Evolutionary conservation across 2,329 filamentous ascomycete genomes (phyloP), one percentile per base, ranked within the genome.

Genomic region (Pseudogymnoascus sp.): DNA sequence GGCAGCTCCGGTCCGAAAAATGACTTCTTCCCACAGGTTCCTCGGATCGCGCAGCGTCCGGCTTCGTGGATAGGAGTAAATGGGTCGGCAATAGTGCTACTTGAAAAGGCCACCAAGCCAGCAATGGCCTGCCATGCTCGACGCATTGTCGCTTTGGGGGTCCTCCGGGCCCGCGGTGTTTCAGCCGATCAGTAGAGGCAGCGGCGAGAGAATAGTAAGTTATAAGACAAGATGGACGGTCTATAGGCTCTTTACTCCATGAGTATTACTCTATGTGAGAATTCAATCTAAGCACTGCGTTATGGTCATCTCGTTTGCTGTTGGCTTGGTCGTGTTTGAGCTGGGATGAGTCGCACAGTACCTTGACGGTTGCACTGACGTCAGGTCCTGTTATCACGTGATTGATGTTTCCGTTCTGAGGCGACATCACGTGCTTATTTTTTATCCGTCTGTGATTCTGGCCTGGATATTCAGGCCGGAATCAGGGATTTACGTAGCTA

Each of bases 1-100:
- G 95, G 95, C 65, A 97, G 81, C 69, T 96, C 86, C 64, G 91
- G 89, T 63, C 92, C 91, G 71, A 97, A 97, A 74, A 95, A 89
- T 67, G 88, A 88, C 76, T 93, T 88, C 76, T 92, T 93, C 59
- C 95, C 95, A 74, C 95, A 99, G 67, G 96, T 89, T 7, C 92
- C 92, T 60, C 93, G 86, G 67, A 97, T 91, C 0, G 93, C 91
- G 76, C 93, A 97, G 68, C 93, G 84, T 42, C 93, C 93, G 60
- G 87, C 80, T 76, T 97, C 93, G 70, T 97, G 93, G 68, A 86
- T 90, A 1, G 73, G 68, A 17, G 78, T 80, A 33, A 69, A 70
- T 33, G 65, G 64, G 62, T 74, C 71, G 17, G 66, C 67, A 8
- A 67, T 66, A 63, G 65, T 68, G 33, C 35, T 26, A 31, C 33